Base-by-base conservation (phyloP, 176 grass and related monocot genomes). In the Musa troglodytarum region DNA sequence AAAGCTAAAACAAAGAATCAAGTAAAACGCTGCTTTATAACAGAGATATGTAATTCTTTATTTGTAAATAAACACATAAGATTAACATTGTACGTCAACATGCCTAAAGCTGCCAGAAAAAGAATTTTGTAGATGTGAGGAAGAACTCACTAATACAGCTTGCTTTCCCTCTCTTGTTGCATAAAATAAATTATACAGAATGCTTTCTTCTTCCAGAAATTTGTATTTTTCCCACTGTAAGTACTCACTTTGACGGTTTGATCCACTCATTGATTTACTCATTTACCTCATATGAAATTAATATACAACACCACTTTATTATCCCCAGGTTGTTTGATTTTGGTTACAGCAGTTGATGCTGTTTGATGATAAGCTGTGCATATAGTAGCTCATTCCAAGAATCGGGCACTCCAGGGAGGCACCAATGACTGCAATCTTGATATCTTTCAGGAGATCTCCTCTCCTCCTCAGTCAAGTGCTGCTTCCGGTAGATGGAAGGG, bases 391-490 rank as follows among this genome's bases (percentile, higher is more conserved):
- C 92, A 73, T 91, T 95, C 92, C 92, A 95, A 67, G 86, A 95
- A 75, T 95, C 92, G 0, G 88, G 92, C 75, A 95, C 85, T 68
- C 92, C 92, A 28, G 92, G 92, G 22, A 95, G 76, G 76, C 92
- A 95, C 92, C 87, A 95, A 79, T 95, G 92, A 77, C 92, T 90
- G 79, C 88, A 95, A 79, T 95, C 92, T 52, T 95, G 92, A 58
- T 64, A 95, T 53, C 77, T 91, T 71, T 95, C 85, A 0, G 85
- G 88, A 1, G 80, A 81, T 67, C 81, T 86, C 74, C 88, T 72
- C 82, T 95, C 92, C 65, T 95, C 87, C 1, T 90, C 83, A 0
- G 68, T 86, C 12, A 84, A 73, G 63, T 88, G 79, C 78, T 75
- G 81, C 79, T 95, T 95, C 22, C 83, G 81, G 72, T 94, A 99